phyloP scores from a whole-genome alignment of 2,329 filamentous ascomycete species.

The Penicillium sp. region DNA sequence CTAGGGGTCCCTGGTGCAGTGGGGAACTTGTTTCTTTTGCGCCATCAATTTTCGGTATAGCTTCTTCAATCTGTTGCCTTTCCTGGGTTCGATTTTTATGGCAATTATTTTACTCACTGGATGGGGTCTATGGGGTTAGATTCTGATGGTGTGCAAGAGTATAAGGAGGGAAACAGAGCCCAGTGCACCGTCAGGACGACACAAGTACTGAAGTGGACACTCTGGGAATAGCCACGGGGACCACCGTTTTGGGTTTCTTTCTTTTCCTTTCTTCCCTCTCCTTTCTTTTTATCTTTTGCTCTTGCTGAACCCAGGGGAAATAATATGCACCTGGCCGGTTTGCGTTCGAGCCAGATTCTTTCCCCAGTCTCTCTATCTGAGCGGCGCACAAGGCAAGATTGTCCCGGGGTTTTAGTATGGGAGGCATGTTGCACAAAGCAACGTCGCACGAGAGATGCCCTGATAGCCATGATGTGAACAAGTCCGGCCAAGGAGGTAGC shows the following conservation, averaged over 20 bases:
- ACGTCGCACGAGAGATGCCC: constrained; percentile 39
- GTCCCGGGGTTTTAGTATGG: constrained; percentile 29
- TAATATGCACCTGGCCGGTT: constrained; percentile 36
- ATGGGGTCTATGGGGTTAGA: not conserved
- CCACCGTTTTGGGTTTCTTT: constrained; percentile 5
- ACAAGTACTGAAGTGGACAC: not conserved
- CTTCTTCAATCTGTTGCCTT: not conserved
- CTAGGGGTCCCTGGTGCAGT: not conserved
- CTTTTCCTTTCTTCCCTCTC: constrained; percentile 14
- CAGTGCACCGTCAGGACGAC: not conserved
- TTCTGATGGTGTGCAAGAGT: not conserved
- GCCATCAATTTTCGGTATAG: not conserved
- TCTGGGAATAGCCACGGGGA: not conserved
- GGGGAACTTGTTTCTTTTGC: not conserved
- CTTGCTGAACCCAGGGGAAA: constrained; percentile 8
- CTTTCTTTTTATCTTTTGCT: not conserved
- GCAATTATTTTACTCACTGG: not conserved
- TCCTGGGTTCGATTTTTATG: not conserved
- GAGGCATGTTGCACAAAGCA: constrained; percentile 41
- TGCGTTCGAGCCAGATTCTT: constrained; percentile 27
- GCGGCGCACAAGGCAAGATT: constrained; percentile 22
- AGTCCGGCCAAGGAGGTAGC: constrained; percentile 21
- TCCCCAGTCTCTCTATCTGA: constrained; percentile 5
- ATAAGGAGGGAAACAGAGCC: not conserved
- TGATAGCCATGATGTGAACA: constrained; percentile 31